Evolutionary conservation across 2,329 filamentous ascomycete genomes (phyloP).

Genomic region (Botrytis fragariae): DNA sequence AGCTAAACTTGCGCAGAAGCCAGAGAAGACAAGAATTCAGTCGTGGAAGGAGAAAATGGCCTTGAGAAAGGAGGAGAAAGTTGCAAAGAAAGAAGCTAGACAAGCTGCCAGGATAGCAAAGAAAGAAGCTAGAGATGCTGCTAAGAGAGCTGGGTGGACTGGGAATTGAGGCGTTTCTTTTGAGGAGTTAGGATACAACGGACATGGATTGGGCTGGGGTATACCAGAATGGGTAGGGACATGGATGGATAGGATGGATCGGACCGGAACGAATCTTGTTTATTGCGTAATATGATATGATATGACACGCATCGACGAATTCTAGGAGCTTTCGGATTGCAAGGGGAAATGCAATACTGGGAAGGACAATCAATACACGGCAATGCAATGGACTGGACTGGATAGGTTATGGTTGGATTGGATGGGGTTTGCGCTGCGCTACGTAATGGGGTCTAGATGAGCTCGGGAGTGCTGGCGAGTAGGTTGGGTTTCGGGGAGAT

Average conservation of each 20-base stretch:
- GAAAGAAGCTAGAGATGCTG: neutral
- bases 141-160: neutral
- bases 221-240: constrained; percentile 12
- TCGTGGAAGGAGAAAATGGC: neutral
- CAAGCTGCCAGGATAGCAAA: constrained; percentile 3
- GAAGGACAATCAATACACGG: neutral
- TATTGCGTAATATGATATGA: constrained; percentile 7
- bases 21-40: neutral
- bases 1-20: neutral
- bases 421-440: neutral
- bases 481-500: neutral
- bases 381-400: neutral
- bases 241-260: constrained; percentile 10
- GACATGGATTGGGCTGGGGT: constrained; percentile 8
- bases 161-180: constrained; percentile 14
- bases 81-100: constrained; percentile 13
- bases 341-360: neutral
- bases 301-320: neutral
- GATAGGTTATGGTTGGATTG: neutral
- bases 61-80: constrained; percentile 14
- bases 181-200: constrained; percentile 14
- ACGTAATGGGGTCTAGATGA: neutral
- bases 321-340: neutral
- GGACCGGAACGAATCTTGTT: neutral
- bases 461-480: neutral